phyloP scores from a whole-genome alignment of 2,329 filamentous ascomycete genomes.

The Xylariaceae sp. region DNA sequence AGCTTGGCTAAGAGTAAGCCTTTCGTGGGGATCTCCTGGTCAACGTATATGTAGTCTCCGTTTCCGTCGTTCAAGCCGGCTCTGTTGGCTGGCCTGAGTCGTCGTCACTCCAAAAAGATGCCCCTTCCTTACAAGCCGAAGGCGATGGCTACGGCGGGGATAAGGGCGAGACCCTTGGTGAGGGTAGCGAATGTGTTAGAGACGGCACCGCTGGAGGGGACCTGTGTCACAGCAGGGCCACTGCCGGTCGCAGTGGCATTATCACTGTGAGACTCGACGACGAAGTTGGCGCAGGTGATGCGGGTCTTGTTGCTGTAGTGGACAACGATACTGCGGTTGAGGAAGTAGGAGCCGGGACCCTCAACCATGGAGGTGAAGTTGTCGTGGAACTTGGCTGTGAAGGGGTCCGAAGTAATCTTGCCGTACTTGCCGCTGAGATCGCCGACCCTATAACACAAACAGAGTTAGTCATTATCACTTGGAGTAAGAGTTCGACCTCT shows the following conservation, averaged over 20 bases:
- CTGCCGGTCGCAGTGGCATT: constrained; percentile 16
- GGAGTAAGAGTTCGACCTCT: not conserved
- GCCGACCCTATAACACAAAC: constrained; percentile 44
- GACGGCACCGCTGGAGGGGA: constrained; percentile 1
- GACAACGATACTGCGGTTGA: constrained; percentile 59
- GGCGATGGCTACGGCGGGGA: constrained; percentile 21
- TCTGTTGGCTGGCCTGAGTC: not conserved
- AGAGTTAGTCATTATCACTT: not conserved
- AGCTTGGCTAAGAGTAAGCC: not conserved
- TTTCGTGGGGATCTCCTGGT: not conserved
- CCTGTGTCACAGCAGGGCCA: not conserved
- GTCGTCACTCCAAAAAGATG: no score
- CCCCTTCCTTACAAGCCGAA: constrained; percentile 18
- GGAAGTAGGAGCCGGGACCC: constrained; percentile 53
- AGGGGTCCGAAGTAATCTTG: constrained; percentile 48
- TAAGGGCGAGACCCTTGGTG: constrained; percentile 22
- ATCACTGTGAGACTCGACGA: constrained; percentile 21
- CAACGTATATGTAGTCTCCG: not conserved
- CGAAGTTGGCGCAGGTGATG: constrained; percentile 61
- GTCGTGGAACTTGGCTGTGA: constrained; percentile 49
- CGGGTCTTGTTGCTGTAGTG: constrained; percentile 61
- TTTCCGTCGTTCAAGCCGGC: not conserved
- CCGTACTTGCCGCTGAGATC: constrained; percentile 73
- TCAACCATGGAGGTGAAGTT: constrained; percentile 50
- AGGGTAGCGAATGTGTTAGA: constrained; percentile 8